Percentiles rank a stretch among this genome's conserved stretches.
Conservation (phyloP, 306 rosid genomes). For the Abrus precatorius region DNA sequence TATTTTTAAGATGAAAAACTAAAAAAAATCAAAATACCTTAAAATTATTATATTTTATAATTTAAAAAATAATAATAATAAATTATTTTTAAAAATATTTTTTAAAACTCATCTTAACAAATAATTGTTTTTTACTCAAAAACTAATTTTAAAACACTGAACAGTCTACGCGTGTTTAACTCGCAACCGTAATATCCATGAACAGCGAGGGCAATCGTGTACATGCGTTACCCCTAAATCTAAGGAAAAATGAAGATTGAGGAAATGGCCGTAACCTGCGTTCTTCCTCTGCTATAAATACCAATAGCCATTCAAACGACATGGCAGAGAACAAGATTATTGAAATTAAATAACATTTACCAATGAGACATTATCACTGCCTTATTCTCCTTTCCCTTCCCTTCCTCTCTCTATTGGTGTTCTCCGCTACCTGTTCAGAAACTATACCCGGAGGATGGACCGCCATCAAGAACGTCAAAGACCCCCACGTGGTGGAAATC, state of each 20-base stretch:
- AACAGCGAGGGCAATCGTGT: neutral
- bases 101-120: neutral
- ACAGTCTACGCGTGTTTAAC: too few species aligned
- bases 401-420: constrained; percentile 20
- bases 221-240: too few species aligned
- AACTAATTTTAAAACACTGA: too few species aligned
- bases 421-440: neutral
- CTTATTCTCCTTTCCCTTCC: constrained; percentile 37
- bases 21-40: too few species aligned
- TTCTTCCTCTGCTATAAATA: constrained; percentile 16
- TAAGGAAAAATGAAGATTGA: neutral
- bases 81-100: too few species aligned
- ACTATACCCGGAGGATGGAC: constrained; percentile 43
- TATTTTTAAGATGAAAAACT: too few species aligned
- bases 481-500: constrained; percentile 60
- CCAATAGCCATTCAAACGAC: neutral
- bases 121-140: too few species aligned
- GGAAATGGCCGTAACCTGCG: neutral
- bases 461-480: constrained; percentile 55
- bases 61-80: too few species aligned
- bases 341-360: neutral
- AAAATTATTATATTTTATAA: too few species aligned
- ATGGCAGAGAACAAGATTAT: neutral
- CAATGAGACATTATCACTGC: constrained; percentile 38
- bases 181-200: neutral